Conservation (phyloP, 148 eudicot species). For the Vaccinium darrowii region DNA sequence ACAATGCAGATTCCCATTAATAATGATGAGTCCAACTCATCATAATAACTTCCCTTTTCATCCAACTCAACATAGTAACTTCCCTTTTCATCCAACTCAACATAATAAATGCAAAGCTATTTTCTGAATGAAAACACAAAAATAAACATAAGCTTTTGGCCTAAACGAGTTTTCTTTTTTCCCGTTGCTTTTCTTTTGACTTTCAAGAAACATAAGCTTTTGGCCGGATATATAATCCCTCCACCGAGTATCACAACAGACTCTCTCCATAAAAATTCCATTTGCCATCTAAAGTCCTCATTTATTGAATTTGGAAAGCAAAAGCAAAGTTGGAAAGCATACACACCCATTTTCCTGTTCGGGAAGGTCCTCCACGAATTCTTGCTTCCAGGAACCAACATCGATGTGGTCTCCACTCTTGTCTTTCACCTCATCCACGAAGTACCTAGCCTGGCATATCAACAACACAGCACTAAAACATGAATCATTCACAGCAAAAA, state of each 20-base stretch:
- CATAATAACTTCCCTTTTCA: background rate
- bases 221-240: background rate
- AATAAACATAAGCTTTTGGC: background rate
- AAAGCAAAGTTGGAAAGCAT: background rate
- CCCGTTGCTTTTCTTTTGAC: no score
- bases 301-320: background rate
- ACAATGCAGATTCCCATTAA: background rate
- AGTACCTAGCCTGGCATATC: conserved; percentile 61
- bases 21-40: background rate
- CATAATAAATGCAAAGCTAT: background rate
- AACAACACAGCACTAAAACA: conserved; percentile 12
- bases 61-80: background rate
- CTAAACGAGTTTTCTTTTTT: no score
- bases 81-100: background rate
- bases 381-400: conserved; percentile 68
- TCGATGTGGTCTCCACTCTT: conserved; percentile 73
- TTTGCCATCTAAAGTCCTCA: background rate
- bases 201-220: background rate
- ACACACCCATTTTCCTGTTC: conserved; percentile 78
- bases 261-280: background rate
- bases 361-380: conserved; percentile 77
- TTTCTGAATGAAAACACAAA: background rate
- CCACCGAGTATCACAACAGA: background rate
- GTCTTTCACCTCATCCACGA: conserved; percentile 87
- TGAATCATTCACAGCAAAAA: background rate